Conservation (phyloP, 164 flowering plant genomes). For the Sedum album region DNA sequence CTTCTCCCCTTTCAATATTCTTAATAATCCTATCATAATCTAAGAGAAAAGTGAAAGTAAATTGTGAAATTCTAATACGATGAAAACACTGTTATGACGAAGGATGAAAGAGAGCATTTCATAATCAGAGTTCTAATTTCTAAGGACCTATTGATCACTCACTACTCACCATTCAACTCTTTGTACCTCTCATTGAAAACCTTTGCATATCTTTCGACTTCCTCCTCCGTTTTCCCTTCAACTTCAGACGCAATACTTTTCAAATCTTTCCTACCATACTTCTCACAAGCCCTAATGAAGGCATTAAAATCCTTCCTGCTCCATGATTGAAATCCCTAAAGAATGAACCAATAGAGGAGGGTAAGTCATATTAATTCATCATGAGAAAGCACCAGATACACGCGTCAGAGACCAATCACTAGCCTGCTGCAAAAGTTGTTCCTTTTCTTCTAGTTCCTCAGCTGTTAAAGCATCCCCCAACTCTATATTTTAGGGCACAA, state of each 20-base stretch:
- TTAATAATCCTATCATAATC: constrained; percentile 96
- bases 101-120: neutral
- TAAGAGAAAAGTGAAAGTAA: constrained; percentile 14
- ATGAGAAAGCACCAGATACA: neutral
- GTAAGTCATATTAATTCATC: neutral
- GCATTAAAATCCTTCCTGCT: neutral
- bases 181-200: neutral
- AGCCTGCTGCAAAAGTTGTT: neutral
- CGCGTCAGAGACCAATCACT: neutral
- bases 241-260: neutral
- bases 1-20: constrained; percentile 95
- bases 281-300: neutral
- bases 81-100: neutral
- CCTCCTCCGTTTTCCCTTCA: neutral
- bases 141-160: neutral
- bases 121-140: no score
- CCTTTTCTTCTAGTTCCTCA: neutral
- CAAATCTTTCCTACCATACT: neutral
- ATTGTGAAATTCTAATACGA: neutral
- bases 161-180: neutral
- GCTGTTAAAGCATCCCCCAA: neutral
- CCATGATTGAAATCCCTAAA: neutral
- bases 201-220: neutral
- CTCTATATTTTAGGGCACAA: neutral
- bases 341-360: neutral